Base-by-base conservation (phyloP, 768 basidiomycete species). In the Boletus rubescentipes region DNA sequence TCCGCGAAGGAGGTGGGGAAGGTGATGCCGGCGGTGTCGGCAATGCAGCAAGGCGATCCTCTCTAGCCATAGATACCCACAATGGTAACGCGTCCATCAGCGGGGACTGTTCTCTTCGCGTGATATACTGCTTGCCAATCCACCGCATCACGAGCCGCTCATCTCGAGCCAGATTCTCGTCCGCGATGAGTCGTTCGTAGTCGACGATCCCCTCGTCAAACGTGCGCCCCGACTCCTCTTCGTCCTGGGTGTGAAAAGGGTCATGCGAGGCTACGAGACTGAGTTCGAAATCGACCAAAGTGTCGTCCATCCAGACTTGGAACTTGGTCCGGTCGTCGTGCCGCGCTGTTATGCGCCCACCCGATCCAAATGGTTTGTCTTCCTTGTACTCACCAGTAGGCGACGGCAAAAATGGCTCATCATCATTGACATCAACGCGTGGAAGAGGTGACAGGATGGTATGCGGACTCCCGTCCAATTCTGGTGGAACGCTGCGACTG, bases 71-170 rank as follows among this genome's bases (percentile, higher is more conserved):
- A 4, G 74, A 71, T 23, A 76, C 67, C 46, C 94, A 85, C 81
- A 81, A 63, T 9, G 77, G 75, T 4, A 98, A 79, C 0, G 89
- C 85, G 34, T 82, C 79, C 75, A 94, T 83, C 26, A 95, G 77
- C 1, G 87, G 85, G 0, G 89, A 88, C 3, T 79, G 82, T 61
- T 91, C 89, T 37, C 76, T 73, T 57, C 85, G 85, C n/a, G 86
- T 87, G 49, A 93, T 84, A 67, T 89, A 94, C 87, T 79, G 82
- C 45, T 79, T 78, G 10, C 77, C 80, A 37, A 79, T 77, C 85
- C 91, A 95, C 54, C 82, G 78, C 46, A 95, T 80, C 3, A 93
- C 88, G 35, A 96, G 77, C 29, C 79, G 71, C 9, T 83, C 79
- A 61, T 88, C 80, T 34, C 77, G 71, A 5, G 88, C 80, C 26